Evolutionary conservation across 305 asterid species (phyloP).

Genomic region (Fraxinus albicans): DNA sequence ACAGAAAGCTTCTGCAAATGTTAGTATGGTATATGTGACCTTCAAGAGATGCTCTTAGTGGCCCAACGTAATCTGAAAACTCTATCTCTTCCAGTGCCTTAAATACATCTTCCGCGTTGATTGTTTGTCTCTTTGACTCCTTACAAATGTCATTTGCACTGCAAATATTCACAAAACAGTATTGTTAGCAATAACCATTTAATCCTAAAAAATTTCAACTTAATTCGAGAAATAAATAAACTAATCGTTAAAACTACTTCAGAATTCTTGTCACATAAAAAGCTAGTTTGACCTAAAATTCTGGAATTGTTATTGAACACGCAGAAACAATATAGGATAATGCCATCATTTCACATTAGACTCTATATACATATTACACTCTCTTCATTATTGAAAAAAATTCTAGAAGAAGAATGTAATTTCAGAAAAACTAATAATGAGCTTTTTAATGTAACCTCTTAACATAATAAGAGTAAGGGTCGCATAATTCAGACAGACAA

Average conservation of each 20-base stretch:
- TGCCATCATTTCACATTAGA: background rate
- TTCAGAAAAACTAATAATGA: background rate
- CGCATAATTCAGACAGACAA: background rate
- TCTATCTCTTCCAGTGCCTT: slow-evolving; percentile 93
- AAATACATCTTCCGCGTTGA: slow-evolving; percentile 85
- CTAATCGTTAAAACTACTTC: background rate
- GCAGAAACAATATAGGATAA: background rate
- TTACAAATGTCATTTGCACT: slow-evolving; percentile 87
- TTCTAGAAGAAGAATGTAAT: background rate
- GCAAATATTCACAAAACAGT: slow-evolving; percentile 27
- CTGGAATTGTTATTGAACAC: background rate
- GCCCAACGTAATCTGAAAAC: slow-evolving; percentile 65
- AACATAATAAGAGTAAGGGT: background rate
- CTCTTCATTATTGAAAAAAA: background rate
- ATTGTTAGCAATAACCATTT: background rate
- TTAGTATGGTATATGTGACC: slow-evolving; percentile 35
- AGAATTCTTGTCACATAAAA: background rate
- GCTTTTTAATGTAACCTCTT: background rate
- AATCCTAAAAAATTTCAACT: background rate
- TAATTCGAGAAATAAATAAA: background rate
- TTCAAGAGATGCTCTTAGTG: slow-evolving; percentile 82
- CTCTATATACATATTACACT: background rate
- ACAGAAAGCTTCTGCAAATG: background rate
- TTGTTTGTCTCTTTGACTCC: slow-evolving; percentile 79
- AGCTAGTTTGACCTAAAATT: slow-evolving; percentile 1